Percentiles rank a stretch among this genome's conserved stretches.
Conservation (phyloP, 257 asterid genomes). For the Anisodus tanguticus region DNA sequence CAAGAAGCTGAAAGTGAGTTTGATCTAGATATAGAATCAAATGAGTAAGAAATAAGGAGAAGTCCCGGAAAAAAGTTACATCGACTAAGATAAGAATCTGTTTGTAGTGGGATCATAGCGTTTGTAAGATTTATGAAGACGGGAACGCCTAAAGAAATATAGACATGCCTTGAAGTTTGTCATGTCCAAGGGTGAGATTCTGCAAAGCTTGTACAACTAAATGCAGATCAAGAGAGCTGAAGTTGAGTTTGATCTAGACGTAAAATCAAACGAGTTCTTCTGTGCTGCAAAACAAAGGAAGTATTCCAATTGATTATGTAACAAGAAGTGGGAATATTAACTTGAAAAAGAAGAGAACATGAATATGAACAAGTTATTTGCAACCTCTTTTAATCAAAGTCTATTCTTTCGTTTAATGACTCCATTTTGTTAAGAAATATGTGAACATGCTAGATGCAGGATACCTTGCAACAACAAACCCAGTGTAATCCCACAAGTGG, state of each 20-base stretch:
- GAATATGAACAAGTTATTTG: neutral
- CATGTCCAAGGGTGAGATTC: constrained; percentile 23
- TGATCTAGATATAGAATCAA: neutral
- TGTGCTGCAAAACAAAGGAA: constrained; percentile 12
- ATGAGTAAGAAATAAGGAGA: constrained; percentile 18
- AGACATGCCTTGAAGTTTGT: neutral
- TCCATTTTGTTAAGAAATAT: neutral
- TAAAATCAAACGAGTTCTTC: constrained; percentile 2
- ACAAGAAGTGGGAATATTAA: constrained; percentile 2
- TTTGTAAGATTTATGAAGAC: neutral
- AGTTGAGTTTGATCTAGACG: neutral
- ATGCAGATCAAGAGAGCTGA: constrained; percentile 14
- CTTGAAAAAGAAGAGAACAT: neutral
- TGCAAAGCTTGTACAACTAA: neutral
- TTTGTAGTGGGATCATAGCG: constrained; percentile 1
- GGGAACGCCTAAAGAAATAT: neutral
- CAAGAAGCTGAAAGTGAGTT: neutral
- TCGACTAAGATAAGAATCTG: neutral
- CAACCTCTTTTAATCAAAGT: neutral
- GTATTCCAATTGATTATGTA: constrained; percentile 3
- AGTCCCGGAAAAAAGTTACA: neutral
- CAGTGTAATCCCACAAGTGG: too few relatives aligned
- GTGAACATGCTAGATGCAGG: neutral
- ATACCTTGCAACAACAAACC: neutral
- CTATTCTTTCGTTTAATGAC: neutral